Percentiles rank a stretch among this genome's conserved stretches.
phyloP scores from a whole-genome alignment of 2,329 filamentous ascomycete species.

The Cladosporium sp. region DNA sequence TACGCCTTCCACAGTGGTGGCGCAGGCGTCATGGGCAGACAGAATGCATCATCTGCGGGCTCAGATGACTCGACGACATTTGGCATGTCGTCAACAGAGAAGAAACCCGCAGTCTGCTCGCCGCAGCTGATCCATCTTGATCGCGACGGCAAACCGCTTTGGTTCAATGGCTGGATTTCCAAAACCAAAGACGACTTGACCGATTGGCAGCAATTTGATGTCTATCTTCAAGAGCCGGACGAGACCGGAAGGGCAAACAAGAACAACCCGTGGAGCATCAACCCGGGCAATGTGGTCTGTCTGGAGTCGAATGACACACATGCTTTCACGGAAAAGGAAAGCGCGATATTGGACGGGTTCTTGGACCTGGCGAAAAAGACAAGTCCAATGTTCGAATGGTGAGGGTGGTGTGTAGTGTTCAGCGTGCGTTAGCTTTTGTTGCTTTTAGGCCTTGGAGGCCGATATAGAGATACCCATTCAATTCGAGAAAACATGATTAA shows the following conservation, averaged over 20 bases:
- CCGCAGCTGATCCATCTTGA: conserved; percentile 46
- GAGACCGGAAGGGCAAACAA: conserved; percentile 19
- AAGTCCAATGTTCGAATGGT: neutral
- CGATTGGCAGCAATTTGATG: conserved; percentile 35
- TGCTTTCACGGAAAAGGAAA: conserved; percentile 26
- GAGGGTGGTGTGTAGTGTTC: neutral
- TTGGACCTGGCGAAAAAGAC: conserved; percentile 21
- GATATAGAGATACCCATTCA: too few species aligned
- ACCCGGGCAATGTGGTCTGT: conserved; percentile 35
- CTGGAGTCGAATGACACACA: conserved; percentile 27
- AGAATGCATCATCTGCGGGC: conserved; percentile 16
- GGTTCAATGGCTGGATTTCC: conserved; percentile 47
- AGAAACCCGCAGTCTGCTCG: conserved; percentile 33
- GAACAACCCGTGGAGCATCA: conserved; percentile 31
- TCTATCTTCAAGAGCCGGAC: conserved; percentile 31
- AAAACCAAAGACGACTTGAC: conserved; percentile 40
- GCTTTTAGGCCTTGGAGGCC: too few species aligned
- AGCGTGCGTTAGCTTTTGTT: too few species aligned
- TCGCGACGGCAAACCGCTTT: conserved; percentile 37
- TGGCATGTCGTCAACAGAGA: neutral
- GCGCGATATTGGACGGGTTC: conserved; percentile 29
- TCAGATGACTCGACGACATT: neutral
- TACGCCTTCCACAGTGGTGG: conserved; percentile 44
- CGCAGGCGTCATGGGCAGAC: conserved; percentile 32
- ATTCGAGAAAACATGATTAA: too few species aligned